Conservation (phyloP, 2,329 filamentous ascomycete genomes). For the Talaromyces sp. region DNA sequence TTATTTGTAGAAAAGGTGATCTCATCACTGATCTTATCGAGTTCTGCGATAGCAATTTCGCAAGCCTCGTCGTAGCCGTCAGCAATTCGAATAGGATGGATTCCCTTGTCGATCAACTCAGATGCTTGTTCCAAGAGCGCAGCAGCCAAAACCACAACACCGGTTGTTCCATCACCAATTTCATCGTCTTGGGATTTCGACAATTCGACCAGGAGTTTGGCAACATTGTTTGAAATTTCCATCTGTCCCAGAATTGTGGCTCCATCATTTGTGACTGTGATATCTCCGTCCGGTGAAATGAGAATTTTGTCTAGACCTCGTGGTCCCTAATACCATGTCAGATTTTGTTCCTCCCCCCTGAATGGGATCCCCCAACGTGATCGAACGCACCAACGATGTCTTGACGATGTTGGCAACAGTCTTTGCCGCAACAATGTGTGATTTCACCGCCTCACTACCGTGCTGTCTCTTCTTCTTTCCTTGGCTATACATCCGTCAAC, state of each 20-base stretch:
- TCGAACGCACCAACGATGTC: constrained; percentile 68
- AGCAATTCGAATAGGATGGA: constrained; percentile 96
- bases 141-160: constrained; percentile 92
- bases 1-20: constrained; percentile 79
- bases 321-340: constrained; percentile 58
- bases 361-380: constrained; percentile 12
- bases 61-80: constrained; percentile 98
- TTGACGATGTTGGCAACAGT: constrained; percentile 97
- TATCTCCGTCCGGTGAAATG: constrained; percentile 97
- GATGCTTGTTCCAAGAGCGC: constrained; percentile 94
- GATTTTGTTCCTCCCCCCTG: background rate
- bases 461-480: constrained; percentile 97
- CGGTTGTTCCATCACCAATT: constrained; percentile 96
- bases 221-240: constrained; percentile 98
- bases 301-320: constrained; percentile 98
- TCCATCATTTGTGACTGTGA: constrained; percentile 98
- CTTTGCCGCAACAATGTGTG: constrained; percentile 92
- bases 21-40: constrained; percentile 88
- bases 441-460: constrained; percentile 95
- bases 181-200: constrained; percentile 99
- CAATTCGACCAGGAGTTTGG: constrained; percentile 91
- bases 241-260: constrained; percentile 95
- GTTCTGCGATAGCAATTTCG: constrained; percentile 87
- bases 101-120: constrained; percentile 98
- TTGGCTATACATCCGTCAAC: constrained; percentile 57